A percentile compares a stretch with the other conserved stretches of the same genome.
Conservation (phyloP, 2,329 filamentous ascomycete species). For the Verticillium nonalfalfae region DNA sequence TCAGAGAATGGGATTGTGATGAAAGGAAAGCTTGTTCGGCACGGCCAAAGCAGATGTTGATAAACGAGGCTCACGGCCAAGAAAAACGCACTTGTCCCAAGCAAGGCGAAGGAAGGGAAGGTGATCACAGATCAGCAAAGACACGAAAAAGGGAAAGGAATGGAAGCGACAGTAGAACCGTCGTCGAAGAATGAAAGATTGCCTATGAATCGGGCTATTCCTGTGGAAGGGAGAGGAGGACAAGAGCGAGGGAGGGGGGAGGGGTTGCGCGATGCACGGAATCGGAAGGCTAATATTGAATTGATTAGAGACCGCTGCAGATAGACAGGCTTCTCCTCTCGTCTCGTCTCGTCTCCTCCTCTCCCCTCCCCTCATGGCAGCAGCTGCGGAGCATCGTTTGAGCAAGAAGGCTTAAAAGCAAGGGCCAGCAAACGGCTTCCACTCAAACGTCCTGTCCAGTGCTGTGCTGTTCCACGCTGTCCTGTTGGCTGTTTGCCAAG, state of each 20-base stretch:
- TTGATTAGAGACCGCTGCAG: background rate
- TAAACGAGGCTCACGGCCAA: background rate
- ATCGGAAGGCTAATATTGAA: background rate
- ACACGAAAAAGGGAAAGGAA: conserved; percentile 5
- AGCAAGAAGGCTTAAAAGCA: background rate
- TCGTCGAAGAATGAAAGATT: conserved; percentile 10
- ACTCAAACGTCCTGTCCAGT: background rate
- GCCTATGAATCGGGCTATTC: conserved; percentile 7
- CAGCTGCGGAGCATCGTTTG: background rate
- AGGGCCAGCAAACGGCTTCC: background rate
- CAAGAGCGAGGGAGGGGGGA: background rate
- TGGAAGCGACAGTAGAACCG: conserved; percentile 9
- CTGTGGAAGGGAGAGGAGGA: conserved; percentile 3
- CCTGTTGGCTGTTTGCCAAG: background rate
- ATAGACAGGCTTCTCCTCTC: background rate
- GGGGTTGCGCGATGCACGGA: conserved; percentile 1
- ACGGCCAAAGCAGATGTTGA: background rate
- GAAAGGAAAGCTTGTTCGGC: background rate
- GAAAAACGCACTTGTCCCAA: background rate
- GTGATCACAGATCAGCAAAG: conserved; percentile 9
- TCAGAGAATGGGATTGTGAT: background rate
- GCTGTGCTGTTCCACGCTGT: too few species aligned
- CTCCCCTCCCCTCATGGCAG: background rate
- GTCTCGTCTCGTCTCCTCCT: too few species aligned
- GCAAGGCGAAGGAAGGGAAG: conserved; percentile 6